Evolutionary conservation across 805 yeast species (phyloP).

Genomic region (Ogataea wickerhamii): DNA sequence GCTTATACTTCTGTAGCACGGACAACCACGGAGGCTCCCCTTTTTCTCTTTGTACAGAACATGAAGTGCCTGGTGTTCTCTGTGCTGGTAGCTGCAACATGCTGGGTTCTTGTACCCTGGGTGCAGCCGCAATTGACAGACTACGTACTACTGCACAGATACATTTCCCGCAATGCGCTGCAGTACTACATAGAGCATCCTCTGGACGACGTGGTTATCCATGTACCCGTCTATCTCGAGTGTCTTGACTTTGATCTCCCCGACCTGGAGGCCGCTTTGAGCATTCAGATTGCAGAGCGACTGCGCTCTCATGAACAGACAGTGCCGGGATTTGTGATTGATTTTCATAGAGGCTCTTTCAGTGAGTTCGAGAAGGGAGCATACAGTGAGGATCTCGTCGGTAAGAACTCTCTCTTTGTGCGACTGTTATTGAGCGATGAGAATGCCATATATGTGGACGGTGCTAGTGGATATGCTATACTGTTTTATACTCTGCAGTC

Average conservation of each 20-base stretch:
- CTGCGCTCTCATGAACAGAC: constrained; percentile 27
- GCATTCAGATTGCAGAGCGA: constrained; percentile 42
- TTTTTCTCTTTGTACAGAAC: too few relatives aligned
- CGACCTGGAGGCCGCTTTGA: constrained; percentile 58
- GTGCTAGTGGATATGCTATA: constrained; percentile 21
- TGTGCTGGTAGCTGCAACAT: background rate
- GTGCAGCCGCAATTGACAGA: constrained; percentile 1
- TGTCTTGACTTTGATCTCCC: constrained; percentile 54
- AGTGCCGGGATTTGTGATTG: constrained; percentile 19
- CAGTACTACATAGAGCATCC: constrained; percentile 31
- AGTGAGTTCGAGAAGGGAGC: constrained; percentile 6
- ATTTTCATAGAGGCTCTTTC: constrained; percentile 16
- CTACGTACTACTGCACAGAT: constrained; percentile 1
- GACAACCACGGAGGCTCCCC: too few relatives aligned
- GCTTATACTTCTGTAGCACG: too few relatives aligned
- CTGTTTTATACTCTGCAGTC: constrained; percentile 35
- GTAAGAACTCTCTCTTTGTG: constrained; percentile 19
- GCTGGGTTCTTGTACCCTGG: background rate
- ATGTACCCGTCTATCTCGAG: constrained; percentile 41
- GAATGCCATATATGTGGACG: constrained; percentile 30
- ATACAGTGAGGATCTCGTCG: constrained; percentile 7
- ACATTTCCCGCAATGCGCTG: constrained; percentile 15
- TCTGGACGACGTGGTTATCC: constrained; percentile 40
- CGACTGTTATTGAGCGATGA: constrained; percentile 16
- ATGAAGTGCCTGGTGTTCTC: constrained; percentile 3